A percentile compares a stretch with the other conserved stretches of the same genome.
phyloP scores from a whole-genome alignment of 2,329 filamentous ascomycete genomes.

The Dothiorella sarmentorum region DNA sequence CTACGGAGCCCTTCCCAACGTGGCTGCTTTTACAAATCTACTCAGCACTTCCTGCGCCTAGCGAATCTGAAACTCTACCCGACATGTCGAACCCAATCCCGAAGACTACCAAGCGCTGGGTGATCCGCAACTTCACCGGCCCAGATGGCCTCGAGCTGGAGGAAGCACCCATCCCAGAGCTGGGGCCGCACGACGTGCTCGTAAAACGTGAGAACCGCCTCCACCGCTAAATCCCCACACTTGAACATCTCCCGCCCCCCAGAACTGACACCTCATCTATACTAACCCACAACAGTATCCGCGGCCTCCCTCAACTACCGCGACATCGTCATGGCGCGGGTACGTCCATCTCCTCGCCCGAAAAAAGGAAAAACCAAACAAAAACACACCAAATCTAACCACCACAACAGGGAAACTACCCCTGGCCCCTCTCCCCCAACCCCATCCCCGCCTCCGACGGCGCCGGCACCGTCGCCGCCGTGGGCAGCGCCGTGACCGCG shows the following conservation, averaged over 20 bases:
- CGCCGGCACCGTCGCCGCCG: slow-evolving; percentile 59
- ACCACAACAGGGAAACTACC: slow-evolving; percentile 24
- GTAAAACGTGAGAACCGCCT: slow-evolving; percentile 62
- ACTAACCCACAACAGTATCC: slow-evolving; percentile 35
- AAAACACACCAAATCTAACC: slow-evolving; percentile 20
- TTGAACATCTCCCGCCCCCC: background rate
- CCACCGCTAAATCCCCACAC: no score
- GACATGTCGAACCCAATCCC: no score
- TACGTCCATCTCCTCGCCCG: no score
- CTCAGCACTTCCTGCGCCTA: no score
- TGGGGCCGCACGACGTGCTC: slow-evolving; percentile 69
- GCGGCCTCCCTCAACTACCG: slow-evolving; percentile 49
- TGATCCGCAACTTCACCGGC: background rate
- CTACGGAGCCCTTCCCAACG: no score
- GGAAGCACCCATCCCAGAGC: slow-evolving; percentile 51
- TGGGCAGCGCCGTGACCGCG: slow-evolving; percentile 57
- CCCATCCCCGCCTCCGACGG: slow-evolving; percentile 57
- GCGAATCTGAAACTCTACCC: no score
- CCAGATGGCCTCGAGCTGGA: slow-evolving; percentile 26
- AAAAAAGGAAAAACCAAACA: no score
- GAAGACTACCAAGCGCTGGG: background rate
- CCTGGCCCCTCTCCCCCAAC: slow-evolving; percentile 37
- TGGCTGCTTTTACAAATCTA: no score
- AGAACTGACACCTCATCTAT: no score
- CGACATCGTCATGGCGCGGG: slow-evolving; percentile 47